Evolutionary conservation across 2,329 filamentous ascomycete genomes (phyloP), one percentile per base, ranked within the genome.

Genomic region (Fusarium sp.): DNA sequence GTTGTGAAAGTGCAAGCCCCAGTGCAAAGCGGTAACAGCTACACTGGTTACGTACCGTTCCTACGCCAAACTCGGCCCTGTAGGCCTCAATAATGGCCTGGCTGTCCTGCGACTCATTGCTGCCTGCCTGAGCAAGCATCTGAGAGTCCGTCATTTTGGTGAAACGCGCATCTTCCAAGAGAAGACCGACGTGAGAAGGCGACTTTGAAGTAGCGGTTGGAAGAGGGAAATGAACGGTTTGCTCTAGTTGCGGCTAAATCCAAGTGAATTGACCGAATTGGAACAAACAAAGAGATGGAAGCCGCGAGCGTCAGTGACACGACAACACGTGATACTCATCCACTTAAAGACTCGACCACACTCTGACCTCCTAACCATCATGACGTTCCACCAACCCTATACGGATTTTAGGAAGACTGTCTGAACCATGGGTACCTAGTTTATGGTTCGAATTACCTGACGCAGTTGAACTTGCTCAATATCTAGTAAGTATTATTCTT

Each of bases 51-150:
- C 81, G 73, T 77, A 83, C 82, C 75, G 75, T 72, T 46, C 75
- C 78, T 17, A 81, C 75, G 57, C 80, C 81, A 59, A 82, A 79
- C 59, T 80, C 75, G 20, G 73, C 75, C 64, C 78, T 78, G 67
- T 82, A 77, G 57, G 76, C 76, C 36, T 80, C 77, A 3, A 82
- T 68, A 26, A 84, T 74, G 26, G 76, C 74, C 73, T 84, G 82
- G 75, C 81, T 85, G 70, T 85, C 82, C 68, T 84, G 82, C 9
- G 81, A 79, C 55, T 82, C 81, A 62, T 77, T 74, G 58, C 62
- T 73, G 53, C 77, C 79, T 77, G 76, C 77, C 48, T 75, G 66
- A 45, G 49, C 60, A 36, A 79, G 69, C 69, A 72, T 76, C 56
- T 69, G 59, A 34, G 72, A 62, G 20, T 67, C 66, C 59, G 72